A percentile compares a stretch with the other conserved stretches of the same genome.
Evolutionary conservation across 345 rosid genomes (phyloP).

Genomic region (Excoecaria agallocha): DNA sequence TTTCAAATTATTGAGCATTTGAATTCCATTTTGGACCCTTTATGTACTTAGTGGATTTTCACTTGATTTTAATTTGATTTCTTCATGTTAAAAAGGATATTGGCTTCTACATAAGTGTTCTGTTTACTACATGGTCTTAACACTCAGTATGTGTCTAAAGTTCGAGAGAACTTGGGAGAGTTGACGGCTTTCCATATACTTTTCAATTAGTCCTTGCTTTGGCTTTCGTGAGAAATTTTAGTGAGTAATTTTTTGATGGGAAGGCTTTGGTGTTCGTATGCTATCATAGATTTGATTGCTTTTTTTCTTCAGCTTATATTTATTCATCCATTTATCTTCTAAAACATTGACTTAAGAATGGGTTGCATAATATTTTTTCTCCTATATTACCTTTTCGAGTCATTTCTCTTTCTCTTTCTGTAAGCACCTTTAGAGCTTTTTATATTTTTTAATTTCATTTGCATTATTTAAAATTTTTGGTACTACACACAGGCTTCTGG

Average conservation of each 20-base stretch:
- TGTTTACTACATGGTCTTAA: not conserved
- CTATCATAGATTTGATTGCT: not conserved
- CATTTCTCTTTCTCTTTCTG: not conserved
- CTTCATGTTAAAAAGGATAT: not conserved
- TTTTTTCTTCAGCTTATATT: not conserved
- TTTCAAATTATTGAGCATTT: not conserved
- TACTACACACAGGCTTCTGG: not conserved
- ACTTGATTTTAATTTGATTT: not conserved
- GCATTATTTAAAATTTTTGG: not conserved
- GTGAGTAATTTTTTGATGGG: not conserved
- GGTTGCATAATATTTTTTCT: not conserved
- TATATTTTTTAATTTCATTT: not conserved
- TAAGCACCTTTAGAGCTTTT: not conserved
- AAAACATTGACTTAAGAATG: not conserved
- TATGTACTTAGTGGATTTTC: not conserved
- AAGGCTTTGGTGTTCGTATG: not conserved
- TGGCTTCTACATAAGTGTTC: not conserved
- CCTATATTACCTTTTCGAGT: not conserved
- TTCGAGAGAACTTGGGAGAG: not conserved
- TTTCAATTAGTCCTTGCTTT: too few species aligned
- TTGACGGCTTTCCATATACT: not conserved
- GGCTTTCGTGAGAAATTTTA: too few species aligned
- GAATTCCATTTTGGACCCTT: not conserved
- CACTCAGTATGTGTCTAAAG: not conserved
- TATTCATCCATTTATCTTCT: not conserved